Base-by-base conservation (phyloP, 2,329 filamentous ascomycete species). In the Xylariaceae sp. region DNA sequence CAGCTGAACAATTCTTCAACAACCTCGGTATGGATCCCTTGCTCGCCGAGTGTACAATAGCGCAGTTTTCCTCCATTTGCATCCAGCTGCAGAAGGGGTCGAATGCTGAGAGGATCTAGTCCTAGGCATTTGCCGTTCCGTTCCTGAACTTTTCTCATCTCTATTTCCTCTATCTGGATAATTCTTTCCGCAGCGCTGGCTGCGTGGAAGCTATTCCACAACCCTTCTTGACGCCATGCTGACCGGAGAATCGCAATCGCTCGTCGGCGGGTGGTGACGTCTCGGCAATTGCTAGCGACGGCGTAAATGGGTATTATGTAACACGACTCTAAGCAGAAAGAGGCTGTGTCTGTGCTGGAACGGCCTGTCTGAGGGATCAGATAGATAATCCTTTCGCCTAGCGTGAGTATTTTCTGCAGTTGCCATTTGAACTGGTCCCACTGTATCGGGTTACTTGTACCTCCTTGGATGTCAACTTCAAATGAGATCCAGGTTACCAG, bases 261-360 rank as follows among this genome's bases (percentile, higher is more conserved):
- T 35, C 45, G 19, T 36, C 35, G 40, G n/a, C 40, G 40, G n/a
- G 43, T 47, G 10, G 14, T 34, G 7, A 25, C 14, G 6, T 47
- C 40, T 36, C 22, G 40, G 12, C 27, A 27, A 11, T 40, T 43
- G 20, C 22, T 43, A 22, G 45, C 45, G 11, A 47, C 40, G 4
- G 45, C 45, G 12, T 47, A 47, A 22, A 47, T 43, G 12, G 45
- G 40, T 20, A 47, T 34, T n/a, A 47, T 36, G 22, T 47, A 47
- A 20, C 45, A 35, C 1, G 45, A 47, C 20, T 47, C 45, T 11
- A 34, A 21, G 17, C 35, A 27, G 22, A 47, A 43, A 1, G 40
- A 39, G 12, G 21, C 22, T 8, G 27, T 35, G 4, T 29, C 22
- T 34, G 20, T 22, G 8, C 17, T n/a, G 17, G 11, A 19, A 20